A percentile compares a stretch with the other conserved stretches of the same genome.
Conservation (phyloP, 768 basidiomycete genomes). For the Lentinula detonsa region DNA sequence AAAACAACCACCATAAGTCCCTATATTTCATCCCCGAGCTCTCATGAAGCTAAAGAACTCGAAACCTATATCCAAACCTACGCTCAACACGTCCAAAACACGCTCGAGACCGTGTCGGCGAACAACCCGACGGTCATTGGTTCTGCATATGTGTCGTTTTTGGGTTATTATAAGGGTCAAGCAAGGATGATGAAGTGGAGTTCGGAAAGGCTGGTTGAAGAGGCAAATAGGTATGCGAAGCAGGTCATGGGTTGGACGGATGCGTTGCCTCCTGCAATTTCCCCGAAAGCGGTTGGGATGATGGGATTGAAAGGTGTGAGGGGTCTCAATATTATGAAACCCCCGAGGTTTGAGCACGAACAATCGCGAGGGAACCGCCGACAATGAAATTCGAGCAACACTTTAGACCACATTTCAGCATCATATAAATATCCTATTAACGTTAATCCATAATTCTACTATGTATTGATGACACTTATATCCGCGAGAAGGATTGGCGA, state of each 20-base stretch:
- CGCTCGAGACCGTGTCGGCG: slow-evolving; percentile 20
- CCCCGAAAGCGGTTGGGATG: slow-evolving; percentile 40
- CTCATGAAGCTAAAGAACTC: background rate
- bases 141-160: slow-evolving; percentile 47
- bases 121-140: slow-evolving; percentile 36
- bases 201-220: slow-evolving; percentile 30
- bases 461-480: too few species aligned
- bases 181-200: slow-evolving; percentile 30
- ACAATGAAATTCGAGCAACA: background rate
- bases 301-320: slow-evolving; percentile 38
- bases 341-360: background rate
- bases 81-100: slow-evolving; percentile 10
- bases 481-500: too few species aligned
- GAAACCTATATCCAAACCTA: slow-evolving; percentile 9
- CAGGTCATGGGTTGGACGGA: slow-evolving; percentile 32
- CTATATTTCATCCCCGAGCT: slow-evolving; percentile 13
- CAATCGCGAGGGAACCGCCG: background rate
- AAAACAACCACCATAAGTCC: slow-evolving; percentile 31
- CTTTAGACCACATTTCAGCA: too few species aligned
- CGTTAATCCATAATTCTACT: too few species aligned
- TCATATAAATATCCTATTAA: background rate
- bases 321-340: background rate
- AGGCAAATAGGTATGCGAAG: slow-evolving; percentile 30
- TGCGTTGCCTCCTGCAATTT: slow-evolving; percentile 27
- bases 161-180: slow-evolving; percentile 51